Base-by-base conservation (phyloP, 805 yeast species). In the Naumovozyma baii region DNA sequence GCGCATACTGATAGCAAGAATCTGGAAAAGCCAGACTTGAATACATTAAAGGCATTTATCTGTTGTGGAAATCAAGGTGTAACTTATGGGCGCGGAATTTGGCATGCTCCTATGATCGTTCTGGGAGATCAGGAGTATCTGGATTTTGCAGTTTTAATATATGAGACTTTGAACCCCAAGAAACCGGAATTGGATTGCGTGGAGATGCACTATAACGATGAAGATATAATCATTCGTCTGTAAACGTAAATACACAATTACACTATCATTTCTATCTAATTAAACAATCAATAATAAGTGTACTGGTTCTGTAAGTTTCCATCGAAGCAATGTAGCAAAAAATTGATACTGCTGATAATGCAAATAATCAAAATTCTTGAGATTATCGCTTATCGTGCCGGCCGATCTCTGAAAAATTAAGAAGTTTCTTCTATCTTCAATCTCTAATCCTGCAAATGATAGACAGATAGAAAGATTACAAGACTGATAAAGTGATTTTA, bases 31-130 rank as follows among this genome's bases (percentile, higher is more conserved):
- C 95, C 96, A 0, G 83, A 82, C 49, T 70, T 74, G n/a, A 48
- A 62, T 2, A 62, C 73, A 0, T 51, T 80, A 9, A 70, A 66
- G 47, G 95, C 94, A 0, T 88, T 87, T 51, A 48, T 76, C 4
- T 84, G 88, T 47, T 70, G 64, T 40, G 95, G 95, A 0, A 80
- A 83, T 56, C 95, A 87, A 54, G 83, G 95, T 0, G 86, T 88
- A 3, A 88, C 96, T 0, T 87, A 87, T 57, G 94, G 87, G 0
- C 74, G 72, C 5, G 72, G 69, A 36, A 38, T 80, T 3, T 88
- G 97, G 97, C 97, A 88, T 57, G 95, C 96, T 0, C 96, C 97
- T 3, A 88, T 88, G 97, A 80, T 90, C 17, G 90, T 85, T 2
- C 59, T 86, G 8, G 80, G 78, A 26, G 76, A 73, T 14, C 42